phyloP scores from a whole-genome alignment of 2,329 filamentous ascomycete genomes.

The Alternaria alternata region DNA sequence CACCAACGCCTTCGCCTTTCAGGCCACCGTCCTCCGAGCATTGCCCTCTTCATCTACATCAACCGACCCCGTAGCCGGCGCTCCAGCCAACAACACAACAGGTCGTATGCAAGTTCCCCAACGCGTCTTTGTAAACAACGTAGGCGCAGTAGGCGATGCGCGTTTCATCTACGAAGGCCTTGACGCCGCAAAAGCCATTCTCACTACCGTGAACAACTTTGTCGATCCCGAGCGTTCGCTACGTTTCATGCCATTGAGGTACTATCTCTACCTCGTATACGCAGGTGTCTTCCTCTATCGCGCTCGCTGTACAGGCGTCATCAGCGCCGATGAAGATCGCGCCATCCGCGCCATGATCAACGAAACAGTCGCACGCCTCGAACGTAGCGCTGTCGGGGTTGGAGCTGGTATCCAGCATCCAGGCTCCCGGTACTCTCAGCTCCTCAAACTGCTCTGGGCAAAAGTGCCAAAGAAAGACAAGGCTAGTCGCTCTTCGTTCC shows the following conservation, averaged over 20 bases:
- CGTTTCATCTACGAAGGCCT: slow-evolving; percentile 61
- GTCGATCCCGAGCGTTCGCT: slow-evolving; percentile 58
- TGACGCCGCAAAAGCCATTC: slow-evolving; percentile 58
- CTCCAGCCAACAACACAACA: slow-evolving; percentile 2
- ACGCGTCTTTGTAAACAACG: slow-evolving; percentile 59
- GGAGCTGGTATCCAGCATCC: slow-evolving; percentile 55
- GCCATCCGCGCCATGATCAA: slow-evolving; percentile 58
- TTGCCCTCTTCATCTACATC: slow-evolving; percentile 42
- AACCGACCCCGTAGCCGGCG: slow-evolving; percentile 10
- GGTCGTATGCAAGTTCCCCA: slow-evolving; percentile 48
- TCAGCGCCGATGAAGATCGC: slow-evolving; percentile 57
- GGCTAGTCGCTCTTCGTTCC: slow-evolving; percentile 31
- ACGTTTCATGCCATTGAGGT: slow-evolving; percentile 59
- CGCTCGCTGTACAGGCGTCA: slow-evolving; percentile 57
- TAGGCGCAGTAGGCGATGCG: slow-evolving; percentile 58
- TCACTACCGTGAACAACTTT: slow-evolving; percentile 61
- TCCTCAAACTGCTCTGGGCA: slow-evolving; percentile 58
- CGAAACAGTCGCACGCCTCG: slow-evolving; percentile 55
- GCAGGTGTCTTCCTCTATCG: slow-evolving; percentile 60
- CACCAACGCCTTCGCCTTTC: slow-evolving; percentile 78
- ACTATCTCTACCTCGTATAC: slow-evolving; percentile 60
- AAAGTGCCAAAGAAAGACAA: slow-evolving; percentile 53
- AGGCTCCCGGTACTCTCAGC: slow-evolving; percentile 56
- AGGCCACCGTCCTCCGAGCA: slow-evolving; percentile 67
- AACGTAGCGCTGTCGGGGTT: slow-evolving; percentile 52